These are phyloP conservation scores for Debaryomyces coudertii DNA, from an alignment of 1,139 yeast genomes.

Conservation along the genomic window DNA sequence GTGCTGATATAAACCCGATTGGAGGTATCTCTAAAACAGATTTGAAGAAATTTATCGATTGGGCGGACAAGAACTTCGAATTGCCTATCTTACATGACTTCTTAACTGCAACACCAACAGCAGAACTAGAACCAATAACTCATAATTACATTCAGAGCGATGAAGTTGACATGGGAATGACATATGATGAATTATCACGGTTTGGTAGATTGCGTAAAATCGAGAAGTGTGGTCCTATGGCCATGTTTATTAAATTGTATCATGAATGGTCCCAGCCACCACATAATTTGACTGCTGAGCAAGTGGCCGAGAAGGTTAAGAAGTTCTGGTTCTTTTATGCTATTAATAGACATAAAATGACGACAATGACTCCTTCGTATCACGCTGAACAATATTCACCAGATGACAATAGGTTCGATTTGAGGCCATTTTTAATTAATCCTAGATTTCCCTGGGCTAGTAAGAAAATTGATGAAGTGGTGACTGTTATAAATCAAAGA, in stretches of 20 bases:
- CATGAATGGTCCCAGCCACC: conserved; percentile 89
- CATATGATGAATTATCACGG: conserved; percentile 87
- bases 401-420: conserved; percentile 93
- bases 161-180: conserved; percentile 97
- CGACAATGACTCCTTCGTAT: conserved; percentile 93
- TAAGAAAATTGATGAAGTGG: conserved; percentile 80
- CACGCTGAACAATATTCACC: conserved; percentile 98
- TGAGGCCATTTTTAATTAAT: conserved; percentile 88
- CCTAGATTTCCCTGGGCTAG: conserved; percentile 93
- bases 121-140: conserved; percentile 96
- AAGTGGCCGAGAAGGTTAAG: conserved; percentile 91
- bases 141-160: conserved; percentile 91
- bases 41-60: conserved; percentile 78
- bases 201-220: conserved; percentile 93
- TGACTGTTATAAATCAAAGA: conserved; percentile 51
- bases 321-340: conserved; percentile 92
- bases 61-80: conserved; percentile 70
- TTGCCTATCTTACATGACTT: conserved; percentile 79
- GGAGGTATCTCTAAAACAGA: conserved; percentile 97
- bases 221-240: conserved; percentile 93
- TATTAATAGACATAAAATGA: conserved; percentile 93
- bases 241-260: conserved; percentile 85
- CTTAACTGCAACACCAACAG: conserved; percentile 91
- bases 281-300: conserved; percentile 67
- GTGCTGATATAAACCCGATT: conserved; percentile 96